Percentiles rank a stretch among this genome's conserved stretches.
These are phyloP conservation scores for Mesostigma viride DNA, from an alignment of 139 green algal species.

Conservation along the genomic window DNA sequence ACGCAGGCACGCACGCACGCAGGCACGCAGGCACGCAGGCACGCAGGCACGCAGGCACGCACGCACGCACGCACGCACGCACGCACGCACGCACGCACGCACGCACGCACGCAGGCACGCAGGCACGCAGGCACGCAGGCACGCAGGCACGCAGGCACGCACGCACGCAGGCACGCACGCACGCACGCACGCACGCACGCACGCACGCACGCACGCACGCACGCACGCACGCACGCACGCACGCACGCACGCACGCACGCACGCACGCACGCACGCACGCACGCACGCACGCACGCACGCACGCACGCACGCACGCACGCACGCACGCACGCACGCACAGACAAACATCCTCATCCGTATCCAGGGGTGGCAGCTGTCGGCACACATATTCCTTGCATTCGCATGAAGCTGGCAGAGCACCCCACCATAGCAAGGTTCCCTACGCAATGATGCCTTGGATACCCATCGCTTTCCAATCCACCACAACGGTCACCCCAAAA, in stretches of 20 bases:
- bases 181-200: neutral
- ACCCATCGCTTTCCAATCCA: no score
- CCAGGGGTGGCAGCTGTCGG: neutral
- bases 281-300: neutral
- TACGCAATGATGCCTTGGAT: no score
- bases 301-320: neutral
- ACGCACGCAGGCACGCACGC: neutral
- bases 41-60: constrained; percentile 14
- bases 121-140: neutral
- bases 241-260: neutral
- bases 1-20: constrained; percentile 17
- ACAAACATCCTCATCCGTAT: neutral
- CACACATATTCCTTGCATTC: no score
- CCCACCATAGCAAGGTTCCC: no score
- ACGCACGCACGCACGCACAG: neutral
- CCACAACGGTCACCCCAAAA: no score
- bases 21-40: constrained; percentile 18
- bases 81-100: neutral
- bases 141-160: neutral
- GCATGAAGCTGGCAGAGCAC: no score
- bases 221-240: neutral
- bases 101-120: neutral
- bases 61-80: neutral
- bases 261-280: neutral
- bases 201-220: neutral